Evolutionary conservation across 345 rosid species (phyloP).

Genomic region (Pelargonium nanum): DNA sequence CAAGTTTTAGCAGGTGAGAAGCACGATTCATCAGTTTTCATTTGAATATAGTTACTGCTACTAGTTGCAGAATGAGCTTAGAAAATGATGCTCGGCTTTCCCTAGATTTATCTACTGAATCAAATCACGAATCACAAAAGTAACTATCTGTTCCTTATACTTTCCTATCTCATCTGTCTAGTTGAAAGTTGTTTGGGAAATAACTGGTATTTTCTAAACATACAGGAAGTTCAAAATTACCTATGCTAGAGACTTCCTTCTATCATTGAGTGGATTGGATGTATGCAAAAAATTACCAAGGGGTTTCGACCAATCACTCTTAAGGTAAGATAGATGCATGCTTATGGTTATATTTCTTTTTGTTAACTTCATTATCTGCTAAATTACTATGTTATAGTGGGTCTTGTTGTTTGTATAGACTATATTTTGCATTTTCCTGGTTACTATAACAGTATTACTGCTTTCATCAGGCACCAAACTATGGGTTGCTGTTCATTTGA

Average conservation of each 20-base stretch:
- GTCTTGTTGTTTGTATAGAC: background rate
- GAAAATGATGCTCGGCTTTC: conserved; percentile 33
- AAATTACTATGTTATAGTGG: background rate
- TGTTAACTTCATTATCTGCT: background rate
- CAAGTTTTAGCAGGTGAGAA: background rate
- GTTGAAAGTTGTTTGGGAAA: background rate
- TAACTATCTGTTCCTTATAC: conserved; percentile 12
- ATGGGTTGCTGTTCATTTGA: conserved; percentile 11
- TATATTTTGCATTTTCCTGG: background rate
- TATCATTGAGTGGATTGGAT: conserved; percentile 62
- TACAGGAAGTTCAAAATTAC: conserved; percentile 49
- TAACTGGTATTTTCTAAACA: conserved; percentile 13
- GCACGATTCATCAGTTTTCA: too few species aligned
- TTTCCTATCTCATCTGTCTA: conserved; percentile 6
- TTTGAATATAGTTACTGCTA: background rate
- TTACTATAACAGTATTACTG: background rate
- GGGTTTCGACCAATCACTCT: conserved; percentile 46
- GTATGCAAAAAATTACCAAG: conserved; percentile 60
- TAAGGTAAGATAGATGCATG: conserved; percentile 34
- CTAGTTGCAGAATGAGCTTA: conserved; percentile 47
- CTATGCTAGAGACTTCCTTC: conserved; percentile 58
- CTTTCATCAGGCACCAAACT: background rate
- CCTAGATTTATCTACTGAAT: conserved; percentile 30
- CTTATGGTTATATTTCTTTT: background rate
- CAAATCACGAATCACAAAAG: conserved; percentile 30